Percentiles rank a stretch among this genome's conserved stretches.
Evolutionary conservation across 2,329 filamentous ascomycete genomes (phyloP).

Genomic region (Xylaria polymorpha): DNA sequence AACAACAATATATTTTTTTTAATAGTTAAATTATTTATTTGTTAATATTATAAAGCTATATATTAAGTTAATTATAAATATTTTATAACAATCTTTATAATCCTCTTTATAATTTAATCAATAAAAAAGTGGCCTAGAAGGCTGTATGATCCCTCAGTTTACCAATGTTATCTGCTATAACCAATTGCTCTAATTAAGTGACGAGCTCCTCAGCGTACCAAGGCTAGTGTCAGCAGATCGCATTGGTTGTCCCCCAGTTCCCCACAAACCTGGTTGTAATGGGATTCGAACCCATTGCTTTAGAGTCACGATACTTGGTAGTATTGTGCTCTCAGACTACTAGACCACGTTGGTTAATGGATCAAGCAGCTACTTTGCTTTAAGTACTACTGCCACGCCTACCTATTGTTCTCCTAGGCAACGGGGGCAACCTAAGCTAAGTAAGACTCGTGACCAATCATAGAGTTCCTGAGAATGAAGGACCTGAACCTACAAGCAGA

Average conservation of each 20-base stretch:
- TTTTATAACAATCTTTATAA: no score
- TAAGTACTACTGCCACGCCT: not conserved
- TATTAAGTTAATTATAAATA: no score
- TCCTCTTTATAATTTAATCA: no score
- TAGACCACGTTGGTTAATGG: constrained; percentile 14
- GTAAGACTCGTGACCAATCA: not conserved
- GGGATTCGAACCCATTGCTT: constrained; percentile 24
- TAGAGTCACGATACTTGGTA: not conserved
- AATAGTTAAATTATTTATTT: no score
- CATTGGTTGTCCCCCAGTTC: constrained; percentile 19
- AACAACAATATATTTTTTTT: no score
- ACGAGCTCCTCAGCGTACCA: not conserved
- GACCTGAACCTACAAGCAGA: not conserved
- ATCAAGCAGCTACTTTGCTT: not conserved
- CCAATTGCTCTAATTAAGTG: not conserved
- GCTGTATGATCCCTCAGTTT: constrained; percentile 24
- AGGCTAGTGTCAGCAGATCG: not conserved
- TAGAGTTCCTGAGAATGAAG: not conserved
- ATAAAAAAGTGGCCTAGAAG: not conserved
- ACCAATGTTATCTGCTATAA: constrained; percentile 1
- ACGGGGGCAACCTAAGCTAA: not conserved
- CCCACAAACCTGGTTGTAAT: constrained; percentile 11
- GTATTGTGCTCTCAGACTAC: constrained; percentile 17
- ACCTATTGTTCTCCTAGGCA: not conserved
- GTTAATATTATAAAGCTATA: no score